Evolutionary conservation across 306 rosid genomes (phyloP).

Genomic region (Malus asiatica): DNA sequence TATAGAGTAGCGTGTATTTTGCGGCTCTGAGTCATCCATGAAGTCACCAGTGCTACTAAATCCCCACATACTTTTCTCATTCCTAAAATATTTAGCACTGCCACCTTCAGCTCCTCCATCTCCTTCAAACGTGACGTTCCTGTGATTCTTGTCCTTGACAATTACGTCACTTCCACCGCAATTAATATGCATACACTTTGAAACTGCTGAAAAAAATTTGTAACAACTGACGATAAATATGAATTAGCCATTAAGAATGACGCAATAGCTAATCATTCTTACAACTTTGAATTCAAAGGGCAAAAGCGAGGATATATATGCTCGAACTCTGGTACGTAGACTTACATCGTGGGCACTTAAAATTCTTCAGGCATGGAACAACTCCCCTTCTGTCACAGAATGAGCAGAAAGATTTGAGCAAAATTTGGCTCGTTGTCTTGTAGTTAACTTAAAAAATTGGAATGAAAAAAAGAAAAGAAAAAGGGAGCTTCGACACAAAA

Average conservation of each 20-base stretch:
- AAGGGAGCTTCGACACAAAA: not conserved
- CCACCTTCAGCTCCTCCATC: slow-evolving; percentile 16
- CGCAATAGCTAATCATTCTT: not conserved
- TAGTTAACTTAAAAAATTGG: not conserved
- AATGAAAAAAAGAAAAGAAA: not conserved
- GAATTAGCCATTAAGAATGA: not conserved
- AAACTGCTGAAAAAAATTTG: slow-evolving; percentile 33
- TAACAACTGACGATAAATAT: not conserved
- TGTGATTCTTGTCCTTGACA: slow-evolving; percentile 5
- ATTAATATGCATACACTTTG: slow-evolving; percentile 47
- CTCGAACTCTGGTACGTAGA: not conserved
- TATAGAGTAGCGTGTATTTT: not conserved
- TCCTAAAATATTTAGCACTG: not conserved
- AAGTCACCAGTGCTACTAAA: slow-evolving; percentile 32
- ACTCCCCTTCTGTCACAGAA: slow-evolving; percentile 26
- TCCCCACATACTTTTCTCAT: slow-evolving; percentile 17
- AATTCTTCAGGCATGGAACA: slow-evolving; percentile 43
- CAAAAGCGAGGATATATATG: not conserved
- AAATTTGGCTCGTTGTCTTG: not conserved
- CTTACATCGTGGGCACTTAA: slow-evolving; percentile 61
- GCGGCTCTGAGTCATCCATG: not conserved
- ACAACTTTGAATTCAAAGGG: not conserved
- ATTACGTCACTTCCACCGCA: slow-evolving; percentile 37
- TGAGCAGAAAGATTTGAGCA: not conserved
- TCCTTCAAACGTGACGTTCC: slow-evolving; percentile 10